Percentiles rank a stretch among this genome's conserved stretches.
Evolutionary conservation across 768 basidiomycete species (phyloP).

Genomic region (Inosperma sp.): DNA sequence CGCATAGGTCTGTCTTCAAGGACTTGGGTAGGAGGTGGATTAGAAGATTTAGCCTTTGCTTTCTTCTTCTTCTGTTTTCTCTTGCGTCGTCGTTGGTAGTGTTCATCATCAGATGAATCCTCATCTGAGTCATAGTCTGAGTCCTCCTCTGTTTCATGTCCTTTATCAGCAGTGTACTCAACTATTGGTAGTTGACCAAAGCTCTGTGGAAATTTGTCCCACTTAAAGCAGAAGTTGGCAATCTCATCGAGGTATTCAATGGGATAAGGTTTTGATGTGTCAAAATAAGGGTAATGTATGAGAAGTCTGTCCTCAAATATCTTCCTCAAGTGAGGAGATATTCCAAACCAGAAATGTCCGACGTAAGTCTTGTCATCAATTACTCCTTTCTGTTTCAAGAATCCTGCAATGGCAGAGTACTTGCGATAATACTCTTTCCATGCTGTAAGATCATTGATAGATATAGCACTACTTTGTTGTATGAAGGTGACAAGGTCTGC

Average conservation of each 20-base stretch:
- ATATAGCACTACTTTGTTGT: not conserved
- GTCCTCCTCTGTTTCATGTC: slow-evolving; percentile 1
- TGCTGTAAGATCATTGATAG: not conserved
- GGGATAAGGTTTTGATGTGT: slow-evolving; percentile 2
- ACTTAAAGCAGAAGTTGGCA: slow-evolving; percentile 9
- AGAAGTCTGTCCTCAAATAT: slow-evolving; percentile 5
- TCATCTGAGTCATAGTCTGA: slow-evolving; percentile 9
- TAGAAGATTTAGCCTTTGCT: not conserved
- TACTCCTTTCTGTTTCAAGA: not conserved
- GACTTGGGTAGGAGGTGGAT: not conserved
- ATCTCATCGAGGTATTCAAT: not conserved
- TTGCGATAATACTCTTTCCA: slow-evolving; percentile 10
- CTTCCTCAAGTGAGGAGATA: not conserved
- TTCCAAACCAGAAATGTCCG: slow-evolving; percentile 12
- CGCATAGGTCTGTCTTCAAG: not conserved
- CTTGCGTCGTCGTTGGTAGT: not conserved
- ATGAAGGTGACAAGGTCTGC: not conserved
- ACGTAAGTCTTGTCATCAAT: not conserved
- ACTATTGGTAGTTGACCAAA: not conserved
- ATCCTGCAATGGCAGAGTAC: slow-evolving; percentile 5
- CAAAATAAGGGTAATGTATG: not conserved
- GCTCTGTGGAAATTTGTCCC: slow-evolving; percentile 2
- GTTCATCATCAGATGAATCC: not conserved
- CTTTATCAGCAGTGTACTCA: not conserved
- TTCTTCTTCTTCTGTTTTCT: not conserved